A percentile compares a stretch with the other conserved stretches of the same genome.
Conservation (phyloP, 1,284 basidiomycete species). For the Cutaneotrichosporon arboriforme region DNA sequence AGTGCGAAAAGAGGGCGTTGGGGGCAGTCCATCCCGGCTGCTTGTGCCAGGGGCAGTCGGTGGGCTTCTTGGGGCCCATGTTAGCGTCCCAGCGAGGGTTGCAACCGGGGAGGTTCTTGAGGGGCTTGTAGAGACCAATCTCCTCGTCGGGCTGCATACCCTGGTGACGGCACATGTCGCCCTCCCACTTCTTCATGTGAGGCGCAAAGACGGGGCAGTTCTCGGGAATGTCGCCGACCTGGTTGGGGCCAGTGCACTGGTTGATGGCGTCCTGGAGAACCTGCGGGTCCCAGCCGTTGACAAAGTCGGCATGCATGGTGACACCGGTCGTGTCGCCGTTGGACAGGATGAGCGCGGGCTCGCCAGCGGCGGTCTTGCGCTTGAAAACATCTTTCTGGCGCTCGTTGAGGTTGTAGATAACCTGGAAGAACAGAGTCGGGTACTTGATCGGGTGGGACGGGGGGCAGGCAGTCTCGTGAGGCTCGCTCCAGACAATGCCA, state of each 20-base stretch:
- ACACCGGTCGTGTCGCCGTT: slow-evolving; percentile 39
- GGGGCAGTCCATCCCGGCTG: slow-evolving; percentile 2
- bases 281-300: slow-evolving; percentile 23
- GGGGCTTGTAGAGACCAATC: slow-evolving; percentile 5
- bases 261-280: background rate
- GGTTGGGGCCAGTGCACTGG: background rate
- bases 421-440: slow-evolving; percentile 38
- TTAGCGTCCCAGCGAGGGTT: slow-evolving; percentile 29
- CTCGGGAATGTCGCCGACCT: background rate
- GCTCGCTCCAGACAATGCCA: background rate
- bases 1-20: background rate
- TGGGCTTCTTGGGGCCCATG: slow-evolving; percentile 2
- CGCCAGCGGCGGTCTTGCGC: slow-evolving; percentile 5
- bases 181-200: background rate
- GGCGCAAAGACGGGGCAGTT: background rate
- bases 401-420: slow-evolving; percentile 6
- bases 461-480: slow-evolving; percentile 3
- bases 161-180: slow-evolving; percentile 3
- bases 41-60: background rate
- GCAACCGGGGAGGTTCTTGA: slow-evolving; percentile 32
- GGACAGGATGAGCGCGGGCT: slow-evolving; percentile 30
- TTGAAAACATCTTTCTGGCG: background rate
- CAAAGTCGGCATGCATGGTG: slow-evolving; percentile 39
- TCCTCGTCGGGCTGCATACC: slow-evolving; percentile 14
- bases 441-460: slow-evolving; percentile 30